Evolutionary conservation across 805 yeast genomes (phyloP).

Genomic region (Pichia exigua): DNA sequence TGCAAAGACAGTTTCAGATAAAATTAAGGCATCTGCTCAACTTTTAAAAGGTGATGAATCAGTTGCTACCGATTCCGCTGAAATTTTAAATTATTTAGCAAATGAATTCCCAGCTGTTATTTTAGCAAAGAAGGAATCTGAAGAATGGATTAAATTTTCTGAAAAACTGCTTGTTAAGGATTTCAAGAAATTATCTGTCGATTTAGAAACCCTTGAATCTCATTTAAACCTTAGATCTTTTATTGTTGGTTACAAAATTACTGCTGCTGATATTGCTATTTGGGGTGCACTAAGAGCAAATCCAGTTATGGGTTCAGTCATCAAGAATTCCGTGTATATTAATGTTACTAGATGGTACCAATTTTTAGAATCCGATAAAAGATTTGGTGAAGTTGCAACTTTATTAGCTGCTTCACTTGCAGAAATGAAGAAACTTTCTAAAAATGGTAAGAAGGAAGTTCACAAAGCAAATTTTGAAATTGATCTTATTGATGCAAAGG

Average conservation of each 20-base stretch:
- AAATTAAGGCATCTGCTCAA: constrained; percentile 33
- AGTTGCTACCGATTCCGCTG: constrained; percentile 33
- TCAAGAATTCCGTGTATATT: constrained; percentile 75
- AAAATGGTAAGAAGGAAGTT: constrained; percentile 71
- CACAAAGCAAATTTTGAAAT: constrained; percentile 95
- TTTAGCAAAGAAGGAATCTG: constrained; percentile 32
- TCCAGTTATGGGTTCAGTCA: constrained; percentile 84
- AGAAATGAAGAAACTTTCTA: constrained; percentile 66
- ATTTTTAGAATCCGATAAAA: constrained; percentile 56
- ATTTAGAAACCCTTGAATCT: constrained; percentile 72
- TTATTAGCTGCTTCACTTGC: constrained; percentile 57
- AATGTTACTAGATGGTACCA: constrained; percentile 93
- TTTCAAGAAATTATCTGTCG: constrained; percentile 74
- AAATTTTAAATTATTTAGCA: constrained; percentile 43
- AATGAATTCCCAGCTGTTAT: constrained; percentile 43
- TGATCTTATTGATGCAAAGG: constrained; percentile 81
- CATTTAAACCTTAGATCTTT: constrained; percentile 82
- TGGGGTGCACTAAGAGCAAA: constrained; percentile 96
- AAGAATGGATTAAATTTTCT: constrained; percentile 63
- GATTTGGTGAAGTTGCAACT: constrained; percentile 66
- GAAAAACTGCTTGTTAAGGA: constrained; percentile 71
- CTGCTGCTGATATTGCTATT: constrained; percentile 76
- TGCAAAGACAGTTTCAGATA: constrained; percentile 52
- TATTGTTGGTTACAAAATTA: constrained; percentile 54
- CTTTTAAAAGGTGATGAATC: constrained; percentile 38